Conservation (phyloP, 208 protist species). For the Wallacemonas collosoma region DNA sequence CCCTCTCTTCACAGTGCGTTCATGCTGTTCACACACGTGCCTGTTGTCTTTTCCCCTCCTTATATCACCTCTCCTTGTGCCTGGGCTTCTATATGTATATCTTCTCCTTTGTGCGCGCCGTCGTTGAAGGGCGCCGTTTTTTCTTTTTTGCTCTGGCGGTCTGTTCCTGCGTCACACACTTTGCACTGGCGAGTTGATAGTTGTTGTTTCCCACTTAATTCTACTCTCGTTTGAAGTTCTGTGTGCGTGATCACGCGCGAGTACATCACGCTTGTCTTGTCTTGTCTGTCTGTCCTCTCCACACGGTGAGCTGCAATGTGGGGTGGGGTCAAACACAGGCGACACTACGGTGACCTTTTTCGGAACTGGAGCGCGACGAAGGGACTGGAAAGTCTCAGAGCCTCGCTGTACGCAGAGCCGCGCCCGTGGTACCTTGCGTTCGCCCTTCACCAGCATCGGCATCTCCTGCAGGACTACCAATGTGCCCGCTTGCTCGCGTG, state of each 20-base stretch:
- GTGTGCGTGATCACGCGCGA: background rate
- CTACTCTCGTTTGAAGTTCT: no score
- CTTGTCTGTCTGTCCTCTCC: slow-evolving; percentile 20
- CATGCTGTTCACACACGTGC: no score
- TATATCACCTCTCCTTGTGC: no score
- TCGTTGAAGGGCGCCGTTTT: no score
- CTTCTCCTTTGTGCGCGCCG: no score
- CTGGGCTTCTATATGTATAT: no score
- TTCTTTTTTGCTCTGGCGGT: no score
- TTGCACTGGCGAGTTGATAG: no score
- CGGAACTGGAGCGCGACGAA: slow-evolving; percentile 70
- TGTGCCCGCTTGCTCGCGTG: slow-evolving; percentile 77
- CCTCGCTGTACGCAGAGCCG: slow-evolving; percentile 69
- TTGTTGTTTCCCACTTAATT: no score
- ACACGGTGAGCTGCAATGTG: slow-evolving; percentile 44
- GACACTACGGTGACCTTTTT: slow-evolving; percentile 73
- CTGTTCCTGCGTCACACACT: no score
- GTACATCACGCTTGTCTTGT: background rate
- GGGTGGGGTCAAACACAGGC: slow-evolving; percentile 80
- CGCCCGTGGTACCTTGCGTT: slow-evolving; percentile 84
- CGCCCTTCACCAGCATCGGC: slow-evolving; percentile 62
- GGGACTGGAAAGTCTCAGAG: slow-evolving; percentile 62
- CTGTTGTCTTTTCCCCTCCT: no score
- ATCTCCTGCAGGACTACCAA: slow-evolving; percentile 81
- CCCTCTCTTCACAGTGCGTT: no score